These are phyloP conservation scores for Chytridiales sp. DNA, from an alignment of 371 early-diverging fungal species.

Conservation along the genomic window DNA sequence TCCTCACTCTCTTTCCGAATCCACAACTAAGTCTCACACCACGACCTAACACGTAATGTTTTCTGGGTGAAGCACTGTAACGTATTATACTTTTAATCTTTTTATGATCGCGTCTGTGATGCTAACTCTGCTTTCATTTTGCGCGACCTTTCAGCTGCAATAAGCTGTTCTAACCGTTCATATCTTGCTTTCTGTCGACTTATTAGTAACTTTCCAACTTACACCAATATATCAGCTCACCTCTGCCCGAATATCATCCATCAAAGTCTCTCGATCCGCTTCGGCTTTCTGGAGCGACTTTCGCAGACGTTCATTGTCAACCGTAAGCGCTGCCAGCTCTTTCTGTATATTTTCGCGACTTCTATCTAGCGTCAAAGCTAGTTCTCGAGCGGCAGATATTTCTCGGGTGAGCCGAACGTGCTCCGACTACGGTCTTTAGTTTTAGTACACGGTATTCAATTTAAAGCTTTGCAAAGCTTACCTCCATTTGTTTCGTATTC, in stretches of 20 bases:
- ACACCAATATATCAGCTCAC: conserved; percentile 17
- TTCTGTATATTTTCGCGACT: conserved; percentile 40
- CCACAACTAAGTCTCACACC: no score
- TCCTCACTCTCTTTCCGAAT: no score
- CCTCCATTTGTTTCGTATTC: conserved; percentile 39
- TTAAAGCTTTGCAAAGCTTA: not conserved
- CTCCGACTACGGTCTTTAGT: conserved; percentile 27
- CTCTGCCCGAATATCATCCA: conserved; percentile 37
- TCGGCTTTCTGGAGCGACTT: conserved; percentile 25
- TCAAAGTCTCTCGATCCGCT: conserved; percentile 33
- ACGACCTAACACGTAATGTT: no score
- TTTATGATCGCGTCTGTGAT: no score
- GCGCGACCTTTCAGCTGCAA: conserved; percentile 41
- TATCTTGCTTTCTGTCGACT: conserved; percentile 26
- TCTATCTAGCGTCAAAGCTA: conserved; percentile 41
- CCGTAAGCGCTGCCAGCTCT: conserved; percentile 27
- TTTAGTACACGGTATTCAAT: not conserved
- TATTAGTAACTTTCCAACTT: not conserved
- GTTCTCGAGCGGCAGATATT: conserved; percentile 41
- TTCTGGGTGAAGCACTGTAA: no score
- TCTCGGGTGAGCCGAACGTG: conserved; percentile 44
- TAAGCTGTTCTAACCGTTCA: conserved; percentile 43
- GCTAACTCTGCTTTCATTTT: no score
- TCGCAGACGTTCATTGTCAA: conserved; percentile 40
- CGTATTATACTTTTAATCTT: no score